Evolutionary conservation across 148 eudicot species (phyloP).

Genomic region (Rhododendron vialii): DNA sequence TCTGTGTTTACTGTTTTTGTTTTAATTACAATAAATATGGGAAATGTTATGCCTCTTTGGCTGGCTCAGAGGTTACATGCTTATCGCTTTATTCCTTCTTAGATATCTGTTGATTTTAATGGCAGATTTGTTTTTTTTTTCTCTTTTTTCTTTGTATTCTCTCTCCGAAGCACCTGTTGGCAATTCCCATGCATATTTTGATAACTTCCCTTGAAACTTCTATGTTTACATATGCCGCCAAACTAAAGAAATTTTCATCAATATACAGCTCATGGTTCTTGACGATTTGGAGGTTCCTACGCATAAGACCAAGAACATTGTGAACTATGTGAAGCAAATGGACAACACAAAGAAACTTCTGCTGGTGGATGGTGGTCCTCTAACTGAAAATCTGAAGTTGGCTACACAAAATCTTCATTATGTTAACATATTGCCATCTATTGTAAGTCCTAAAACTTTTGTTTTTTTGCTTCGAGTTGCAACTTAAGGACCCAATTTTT

Average conservation of each 20-base stretch:
- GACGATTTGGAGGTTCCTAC: conserved; percentile 75
- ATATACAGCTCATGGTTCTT: conserved; percentile 70
- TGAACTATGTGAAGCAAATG: conserved; percentile 65
- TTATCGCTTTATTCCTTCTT: background rate
- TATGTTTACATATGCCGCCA: background rate
- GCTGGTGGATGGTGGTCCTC: conserved; percentile 78
- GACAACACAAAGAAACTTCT: conserved; percentile 71
- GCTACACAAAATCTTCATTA: conserved; percentile 83
- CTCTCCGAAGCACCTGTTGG: background rate
- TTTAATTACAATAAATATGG: background rate
- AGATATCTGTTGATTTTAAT: background rate
- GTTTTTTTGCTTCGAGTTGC: background rate
- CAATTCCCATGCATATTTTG: background rate
- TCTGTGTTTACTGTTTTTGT: background rate
- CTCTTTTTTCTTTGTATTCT: background rate
- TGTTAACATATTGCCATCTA: conserved; percentile 75
- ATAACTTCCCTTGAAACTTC: background rate
- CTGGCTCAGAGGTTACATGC: background rate
- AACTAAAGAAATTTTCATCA: conserved; percentile 2
- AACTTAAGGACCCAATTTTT: background rate
- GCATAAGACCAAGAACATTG: conserved; percentile 94
- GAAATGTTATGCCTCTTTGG: background rate
- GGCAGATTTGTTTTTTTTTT: background rate
- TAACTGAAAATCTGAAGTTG: conserved; percentile 69
- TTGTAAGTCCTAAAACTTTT: conserved; percentile 52